Evolutionary conservation across 495 filamentous ascomycete species (phyloP).

Genomic region (Penicillium mononematosum): DNA sequence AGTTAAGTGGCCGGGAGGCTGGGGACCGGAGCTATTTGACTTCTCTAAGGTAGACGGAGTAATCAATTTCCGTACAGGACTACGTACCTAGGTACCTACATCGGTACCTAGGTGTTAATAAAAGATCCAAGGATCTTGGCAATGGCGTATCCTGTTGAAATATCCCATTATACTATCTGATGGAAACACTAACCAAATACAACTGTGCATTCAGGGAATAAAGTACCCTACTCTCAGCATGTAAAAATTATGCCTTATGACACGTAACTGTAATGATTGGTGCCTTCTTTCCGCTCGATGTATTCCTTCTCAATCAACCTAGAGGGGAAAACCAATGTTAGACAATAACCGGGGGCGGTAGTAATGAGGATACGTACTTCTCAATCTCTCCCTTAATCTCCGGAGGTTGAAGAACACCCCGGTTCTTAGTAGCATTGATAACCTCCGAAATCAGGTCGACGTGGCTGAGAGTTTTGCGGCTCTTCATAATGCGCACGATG

Average conservation of each 20-base stretch:
- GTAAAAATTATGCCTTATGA: constrained; percentile 47
- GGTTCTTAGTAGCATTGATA: constrained; percentile 79
- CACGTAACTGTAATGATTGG: constrained; percentile 70
- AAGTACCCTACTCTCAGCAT: neutral
- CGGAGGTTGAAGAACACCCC: constrained; percentile 75
- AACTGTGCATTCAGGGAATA: neutral
- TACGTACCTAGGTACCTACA: no score
- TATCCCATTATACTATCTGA: no score
- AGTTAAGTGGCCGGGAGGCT: no score
- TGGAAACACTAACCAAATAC: neutral
- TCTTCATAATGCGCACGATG: constrained; percentile 97
- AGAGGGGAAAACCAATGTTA: neutral
- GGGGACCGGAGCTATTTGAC: no score
- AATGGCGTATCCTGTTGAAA: no score
- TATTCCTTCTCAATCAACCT: constrained; percentile 96
- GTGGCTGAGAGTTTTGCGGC: constrained; percentile 80
- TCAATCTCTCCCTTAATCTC: constrained; percentile 98
- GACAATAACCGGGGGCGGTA: neutral
- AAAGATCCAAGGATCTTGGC: no score
- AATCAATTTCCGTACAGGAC: no score
- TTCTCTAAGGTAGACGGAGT: no score
- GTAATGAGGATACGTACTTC: constrained; percentile 57
- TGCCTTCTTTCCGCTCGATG: constrained; percentile 78
- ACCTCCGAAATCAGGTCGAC: constrained; percentile 79
- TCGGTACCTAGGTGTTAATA: no score